Base-by-base conservation (phyloP, 2,329 filamentous ascomycete genomes). In the Colletotrichum lentis region DNA sequence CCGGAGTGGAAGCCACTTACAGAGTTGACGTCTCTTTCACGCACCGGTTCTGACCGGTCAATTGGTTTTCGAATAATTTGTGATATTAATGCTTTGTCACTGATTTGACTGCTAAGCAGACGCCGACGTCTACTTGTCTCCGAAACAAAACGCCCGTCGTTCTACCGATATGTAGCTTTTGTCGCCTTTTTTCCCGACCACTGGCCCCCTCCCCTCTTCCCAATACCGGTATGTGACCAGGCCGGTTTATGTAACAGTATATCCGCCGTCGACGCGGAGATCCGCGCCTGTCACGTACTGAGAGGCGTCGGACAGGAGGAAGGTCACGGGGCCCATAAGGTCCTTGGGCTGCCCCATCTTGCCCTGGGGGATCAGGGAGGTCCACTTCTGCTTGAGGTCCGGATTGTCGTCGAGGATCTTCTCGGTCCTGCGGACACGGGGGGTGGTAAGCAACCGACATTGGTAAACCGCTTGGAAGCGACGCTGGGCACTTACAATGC, bases 361-460 rank as follows among this genome's bases (percentile, higher is more conserved):
- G 66, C 94, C 95, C 76, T 93, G 90, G 0, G 96, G 96, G 70
- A 97, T 98, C 62, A 97, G 85, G 1, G 91, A 94, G 16, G 90
- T 96, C 95, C 95, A 98, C 80, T 96, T 90, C 76, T 90, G 86
- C 79, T 94, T 92, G 46, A 98, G 88, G 62, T 96, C 93, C 22
- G 94, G 94, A 79, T 97, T 96, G 69, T 97, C 93, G 71, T 96
- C 91, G 31, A 98, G 87, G 73, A 98, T 97, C 83, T 97, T 97
- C 82, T 94, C 89, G 49, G 94, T 97, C 61, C 92, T 96, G 75
- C 67, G 49, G 41, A 35, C 31, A 35, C 37, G 52, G 20, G 22
- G 18, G 52, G 47, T 69, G 52, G 47, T 69, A 10, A 69, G 67
- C n/a, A 6, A 5, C 1, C 14, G 0, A 7, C 1, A 18, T 20